Evolutionary conservation across 441 rosid genomes (phyloP), one percentile per base, ranked within the genome.

Genomic region (Codiaeum variegatum): DNA sequence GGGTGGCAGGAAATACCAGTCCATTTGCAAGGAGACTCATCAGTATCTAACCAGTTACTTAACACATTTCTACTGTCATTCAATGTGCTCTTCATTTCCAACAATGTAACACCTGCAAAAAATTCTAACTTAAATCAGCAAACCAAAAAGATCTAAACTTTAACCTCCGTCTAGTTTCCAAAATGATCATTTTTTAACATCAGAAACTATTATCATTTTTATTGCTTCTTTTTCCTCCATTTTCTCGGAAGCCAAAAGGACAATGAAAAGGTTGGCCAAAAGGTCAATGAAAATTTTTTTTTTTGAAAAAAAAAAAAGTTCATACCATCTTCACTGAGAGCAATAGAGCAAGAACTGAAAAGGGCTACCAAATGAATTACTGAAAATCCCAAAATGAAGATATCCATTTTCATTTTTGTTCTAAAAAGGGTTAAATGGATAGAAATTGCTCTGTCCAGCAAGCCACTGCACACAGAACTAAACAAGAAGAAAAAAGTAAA

Each of bases 11-110:
- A 84, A 74, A 94, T 87, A 7, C 98, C 98, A 79, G 91, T 92
- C 98, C 98, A 94, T 72, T 82, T 80, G 80, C 98, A 90, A 71
- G 97, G 98, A 74, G 88, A 80, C 13, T 84, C 91, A 34, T 92
- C 97, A 58, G 88, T 82, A 74, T 79, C 83, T 82, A 70, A 80
- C 98, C 98, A 94, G 92, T 82, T 90, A 59, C 76, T 77, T 62
- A 94, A 85, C 40, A 76, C 73, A 75, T 87, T 89, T 71, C 79
- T 87, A 29, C 88, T 90, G 72, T 94, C 98, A 81, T 94, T 94
- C 75, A 89, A 82, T 56, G 84, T 62, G 54, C 82, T 83, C 72
- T 85, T 94, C 62, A 94, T 72, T 75, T 94, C 97, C 82, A 94
- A 78, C 84, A 94, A 83, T 67, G 97, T 80, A 59, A 83, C 31